These are phyloP conservation scores for Cardamine resedifolia DNA, from an alignment of 345 rosid genomes.

Conservation along the genomic window DNA sequence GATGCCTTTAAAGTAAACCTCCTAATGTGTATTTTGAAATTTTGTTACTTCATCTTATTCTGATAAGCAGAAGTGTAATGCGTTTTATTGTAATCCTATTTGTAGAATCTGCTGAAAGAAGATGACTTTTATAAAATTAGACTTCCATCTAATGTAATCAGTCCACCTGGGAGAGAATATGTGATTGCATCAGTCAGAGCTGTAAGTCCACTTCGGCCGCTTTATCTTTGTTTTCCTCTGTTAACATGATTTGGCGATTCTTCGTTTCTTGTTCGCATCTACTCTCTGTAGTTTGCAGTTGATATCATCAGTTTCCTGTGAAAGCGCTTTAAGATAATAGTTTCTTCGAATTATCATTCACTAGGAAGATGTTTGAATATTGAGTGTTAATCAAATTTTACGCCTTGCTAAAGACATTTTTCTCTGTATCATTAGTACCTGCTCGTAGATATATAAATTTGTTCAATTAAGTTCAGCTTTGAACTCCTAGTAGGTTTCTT, in stretches of 20 bases:
- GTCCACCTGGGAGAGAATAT: slow-evolving; percentile 69
- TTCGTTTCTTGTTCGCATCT: background rate
- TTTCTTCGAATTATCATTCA: background rate
- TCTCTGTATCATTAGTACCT: background rate
- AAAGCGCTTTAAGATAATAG: background rate
- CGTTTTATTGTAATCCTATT: slow-evolving; percentile 11
- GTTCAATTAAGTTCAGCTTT: background rate
- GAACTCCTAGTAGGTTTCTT: slow-evolving; percentile 7
- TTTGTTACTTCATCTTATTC: background rate
- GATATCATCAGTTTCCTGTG: background rate
- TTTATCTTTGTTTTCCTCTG: no score
- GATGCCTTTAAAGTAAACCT: slow-evolving; percentile 58
- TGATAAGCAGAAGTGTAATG: background rate
- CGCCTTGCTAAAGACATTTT: background rate
- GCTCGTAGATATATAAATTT: background rate
- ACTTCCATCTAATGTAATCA: slow-evolving; percentile 79
- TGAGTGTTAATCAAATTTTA: background rate
- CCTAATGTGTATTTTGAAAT: background rate
- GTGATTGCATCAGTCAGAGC: slow-evolving; percentile 84
- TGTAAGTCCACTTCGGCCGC: slow-evolving; percentile 68
- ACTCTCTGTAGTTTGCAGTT: background rate
- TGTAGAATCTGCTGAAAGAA: slow-evolving; percentile 66
- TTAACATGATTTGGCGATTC: background rate
- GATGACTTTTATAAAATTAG: slow-evolving; percentile 92
- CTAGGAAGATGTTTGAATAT: background rate